Percentiles rank a stretch among this genome's conserved stretches.
phyloP scores from a whole-genome alignment of 192 early-diverging fungal species.

The Thamnidium elegans region DNA sequence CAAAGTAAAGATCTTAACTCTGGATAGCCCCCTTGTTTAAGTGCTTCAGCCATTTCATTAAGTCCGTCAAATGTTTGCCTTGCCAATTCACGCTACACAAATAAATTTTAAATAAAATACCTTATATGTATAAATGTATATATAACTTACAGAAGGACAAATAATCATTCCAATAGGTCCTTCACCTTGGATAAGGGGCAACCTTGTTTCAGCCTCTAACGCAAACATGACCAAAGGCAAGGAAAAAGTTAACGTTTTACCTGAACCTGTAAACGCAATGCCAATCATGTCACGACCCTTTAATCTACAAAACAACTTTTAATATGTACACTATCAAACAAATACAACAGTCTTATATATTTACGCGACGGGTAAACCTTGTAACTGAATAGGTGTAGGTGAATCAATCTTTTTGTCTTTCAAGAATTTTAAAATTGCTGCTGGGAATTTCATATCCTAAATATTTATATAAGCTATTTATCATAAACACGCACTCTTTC shows the following conservation, averaged over 20 bases:
- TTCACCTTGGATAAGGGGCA: conserved; percentile 81
- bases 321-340: too few relatives aligned
- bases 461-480: neutral
- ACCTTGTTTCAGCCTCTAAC: conserved; percentile 85
- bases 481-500: neutral
- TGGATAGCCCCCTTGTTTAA: conserved; percentile 66
- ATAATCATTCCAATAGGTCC: conserved; percentile 94
- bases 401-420: conserved; percentile 76
- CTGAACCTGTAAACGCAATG: conserved; percentile 96
- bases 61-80: conserved; percentile 91
- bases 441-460: conserved; percentile 82
- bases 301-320: conserved; percentile 47
- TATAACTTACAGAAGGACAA: conserved; percentile 83
- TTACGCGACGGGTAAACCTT: conserved; percentile 89
- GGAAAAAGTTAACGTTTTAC: conserved; percentile 94
- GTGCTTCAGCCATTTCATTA: conserved; percentile 55
- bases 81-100: conserved; percentile 82
- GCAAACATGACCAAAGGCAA: conserved; percentile 90
- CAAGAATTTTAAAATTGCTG: conserved; percentile 74
- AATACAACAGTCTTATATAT: too few relatives aligned
- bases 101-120: neutral
- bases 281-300: conserved; percentile 97
- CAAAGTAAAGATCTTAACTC: conserved; percentile 77
- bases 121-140: neutral
- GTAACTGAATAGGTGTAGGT: conserved; percentile 96